Conservation (phyloP, 208 protist species). For the Balamuthia mandrillaris region DNA sequence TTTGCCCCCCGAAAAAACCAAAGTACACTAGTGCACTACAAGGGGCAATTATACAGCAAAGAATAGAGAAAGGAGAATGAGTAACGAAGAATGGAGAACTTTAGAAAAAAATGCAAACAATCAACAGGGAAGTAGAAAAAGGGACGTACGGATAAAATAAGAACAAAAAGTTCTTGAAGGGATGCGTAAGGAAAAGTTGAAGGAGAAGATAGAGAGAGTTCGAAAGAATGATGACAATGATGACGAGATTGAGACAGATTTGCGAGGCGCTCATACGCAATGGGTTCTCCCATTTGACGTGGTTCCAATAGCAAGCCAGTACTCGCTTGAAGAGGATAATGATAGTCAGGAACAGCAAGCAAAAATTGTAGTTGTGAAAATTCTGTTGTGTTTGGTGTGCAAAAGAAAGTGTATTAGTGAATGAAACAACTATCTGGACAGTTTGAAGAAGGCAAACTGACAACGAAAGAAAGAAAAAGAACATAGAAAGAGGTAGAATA, state of each 20-base stretch:
- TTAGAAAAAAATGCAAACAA: too few species aligned
- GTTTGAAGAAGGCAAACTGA: neutral
- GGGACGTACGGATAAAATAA: conserved; percentile 8
- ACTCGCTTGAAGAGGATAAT: conserved; percentile 6
- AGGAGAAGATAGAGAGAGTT: conserved; percentile 26
- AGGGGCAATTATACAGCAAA: neutral
- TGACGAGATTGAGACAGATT: conserved; percentile 35
- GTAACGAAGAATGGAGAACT: neutral
- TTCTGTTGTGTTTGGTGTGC: neutral
- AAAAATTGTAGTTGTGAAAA: conserved; percentile 38
- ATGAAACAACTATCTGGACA: neutral
- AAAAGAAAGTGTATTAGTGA: neutral
- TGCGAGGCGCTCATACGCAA: conserved; percentile 5
- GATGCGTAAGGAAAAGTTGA: conserved; percentile 31
- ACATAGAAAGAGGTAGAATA: neutral
- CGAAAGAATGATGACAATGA: conserved; percentile 7
- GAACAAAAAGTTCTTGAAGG: conserved; percentile 37
- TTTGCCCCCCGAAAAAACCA: neutral
- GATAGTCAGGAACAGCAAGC: conserved; percentile 16
- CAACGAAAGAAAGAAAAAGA: neutral
- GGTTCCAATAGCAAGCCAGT: neutral
- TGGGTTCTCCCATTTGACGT: conserved; percentile 5
- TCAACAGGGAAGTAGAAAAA: neutral
- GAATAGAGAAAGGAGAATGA: neutral
- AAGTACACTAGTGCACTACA: neutral